Conservation (phyloP, 2,329 filamentous ascomycete genomes). For the Claviceps sp. region DNA sequence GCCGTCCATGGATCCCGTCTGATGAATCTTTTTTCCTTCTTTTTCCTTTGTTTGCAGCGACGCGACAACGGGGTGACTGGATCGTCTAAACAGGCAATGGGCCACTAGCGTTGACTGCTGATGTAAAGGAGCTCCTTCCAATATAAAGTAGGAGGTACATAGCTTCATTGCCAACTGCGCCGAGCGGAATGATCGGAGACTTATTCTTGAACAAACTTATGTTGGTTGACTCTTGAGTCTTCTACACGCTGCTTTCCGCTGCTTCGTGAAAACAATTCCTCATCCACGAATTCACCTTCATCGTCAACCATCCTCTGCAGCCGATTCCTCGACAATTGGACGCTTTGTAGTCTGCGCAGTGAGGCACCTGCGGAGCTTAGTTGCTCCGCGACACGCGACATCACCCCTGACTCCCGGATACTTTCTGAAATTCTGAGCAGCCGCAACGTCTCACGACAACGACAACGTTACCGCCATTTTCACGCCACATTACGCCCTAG, state of each 20-base stretch:
- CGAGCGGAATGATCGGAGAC: not conserved
- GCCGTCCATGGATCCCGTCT: too few relatives aligned
- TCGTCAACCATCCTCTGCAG: not conserved
- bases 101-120: not conserved
- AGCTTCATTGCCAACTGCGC: not conserved
- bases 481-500: not conserved
- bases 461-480: not conserved
- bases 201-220: too few relatives aligned
- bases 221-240: not conserved
- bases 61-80: not conserved
- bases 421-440: not conserved
- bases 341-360: too few relatives aligned
- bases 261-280: too few relatives aligned
- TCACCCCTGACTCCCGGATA: not conserved
- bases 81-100: not conserved
- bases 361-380: not conserved
- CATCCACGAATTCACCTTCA: not conserved
- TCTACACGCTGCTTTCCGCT: too few relatives aligned
- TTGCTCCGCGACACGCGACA: not conserved
- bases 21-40: too few relatives aligned
- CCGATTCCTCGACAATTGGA: not conserved
- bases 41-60: too few relatives aligned
- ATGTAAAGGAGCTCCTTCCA: slow-evolving; percentile 1
- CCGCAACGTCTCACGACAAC: not conserved
- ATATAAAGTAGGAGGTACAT: not conserved